A percentile compares a stretch with the other conserved stretches of the same genome.
Conservation (phyloP, 2,329 filamentous ascomycete species). For the Madurella mycetomatis region DNA sequence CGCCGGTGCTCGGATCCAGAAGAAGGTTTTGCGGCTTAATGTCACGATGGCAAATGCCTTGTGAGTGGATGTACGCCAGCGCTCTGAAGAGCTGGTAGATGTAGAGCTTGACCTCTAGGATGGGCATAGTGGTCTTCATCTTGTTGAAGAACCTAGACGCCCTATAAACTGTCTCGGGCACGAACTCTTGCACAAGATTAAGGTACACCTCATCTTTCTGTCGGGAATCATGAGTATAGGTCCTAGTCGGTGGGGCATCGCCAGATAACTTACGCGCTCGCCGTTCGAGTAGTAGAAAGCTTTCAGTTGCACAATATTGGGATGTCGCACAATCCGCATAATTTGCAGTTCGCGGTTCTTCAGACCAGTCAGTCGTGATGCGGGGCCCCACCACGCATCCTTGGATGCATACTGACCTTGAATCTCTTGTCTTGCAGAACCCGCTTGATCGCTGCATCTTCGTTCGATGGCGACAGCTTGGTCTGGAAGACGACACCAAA, state of each 20-base stretch:
- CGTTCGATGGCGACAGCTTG: slow-evolving; percentile 93
- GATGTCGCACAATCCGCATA: slow-evolving; percentile 98
- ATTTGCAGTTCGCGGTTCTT: slow-evolving; percentile 99
- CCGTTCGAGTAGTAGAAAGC: slow-evolving; percentile 99
- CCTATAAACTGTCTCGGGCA: slow-evolving; percentile 96
- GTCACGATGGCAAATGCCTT: slow-evolving; percentile 97
- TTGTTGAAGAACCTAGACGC: slow-evolving; percentile 99
- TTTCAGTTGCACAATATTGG: slow-evolving; percentile 98
- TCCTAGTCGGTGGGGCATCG: slow-evolving; percentile 1
- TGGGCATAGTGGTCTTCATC: slow-evolving; percentile 99
- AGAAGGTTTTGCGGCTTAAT: slow-evolving; percentile 99
- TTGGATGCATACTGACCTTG: slow-evolving; percentile 61
- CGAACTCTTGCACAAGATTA: slow-evolving; percentile 95
- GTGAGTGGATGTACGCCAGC: slow-evolving; percentile 96
- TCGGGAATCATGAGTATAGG: slow-evolving; percentile 9
- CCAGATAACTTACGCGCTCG: slow-evolving; percentile 67
- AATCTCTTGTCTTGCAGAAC: slow-evolving; percentile 99
- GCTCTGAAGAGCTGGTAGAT: slow-evolving; percentile 99
- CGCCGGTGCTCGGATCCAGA: slow-evolving; percentile 82
- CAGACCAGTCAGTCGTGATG: neutral
- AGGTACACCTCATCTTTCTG: slow-evolving; percentile 98
- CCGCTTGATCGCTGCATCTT: slow-evolving; percentile 98
- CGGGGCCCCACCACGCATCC: neutral
- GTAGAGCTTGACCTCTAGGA: slow-evolving; percentile 97
- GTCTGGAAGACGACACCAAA: slow-evolving; percentile 99